Evolutionary conservation across 1,284 basidiomycete species (phyloP), one percentile per base, ranked within the genome.

Genomic region (Cryptococcus sp.): DNA sequence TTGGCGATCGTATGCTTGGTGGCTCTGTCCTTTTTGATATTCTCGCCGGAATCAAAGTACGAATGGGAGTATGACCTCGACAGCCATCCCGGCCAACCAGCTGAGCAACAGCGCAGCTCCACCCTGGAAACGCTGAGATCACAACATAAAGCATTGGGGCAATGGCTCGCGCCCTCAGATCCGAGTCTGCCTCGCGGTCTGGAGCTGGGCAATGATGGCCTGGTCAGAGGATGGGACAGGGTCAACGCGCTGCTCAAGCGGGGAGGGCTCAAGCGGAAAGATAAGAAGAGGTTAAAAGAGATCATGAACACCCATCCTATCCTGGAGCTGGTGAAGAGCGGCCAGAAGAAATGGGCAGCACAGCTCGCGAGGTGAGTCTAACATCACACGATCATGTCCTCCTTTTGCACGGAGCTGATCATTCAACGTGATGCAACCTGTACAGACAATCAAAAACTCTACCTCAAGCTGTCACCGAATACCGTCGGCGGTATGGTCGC

Each of bases 381-480:
- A 7, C n/a, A 25, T 47, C 10, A 11, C 30, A n/a, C 22, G 20
- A 20, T 15, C 22, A 23, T 20, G 25, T 16, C 19, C 16, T 15
- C 17, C 17, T 19, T 35, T 16, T 17, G 20, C 39, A 6, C 6
- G 35, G 20, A 8, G 13, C 8, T 23, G 22, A 19, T 45, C 43
- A 45, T 7, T 50, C 25, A 19, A n/a, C 22, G 15, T 50, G 30
- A 50, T 16, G 16, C 23, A 8, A 16, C 25, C 23, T 47, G 20
- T 25, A 22, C 48, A 76, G 75, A 19, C 79, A 80, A 63, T 74
- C 70, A 4, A 72, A 72, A 50, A 76, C 75, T 0, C 67, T 80
- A 17, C 61, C 66, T 5, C 65, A 80, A 52, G 80, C 81, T 1
- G 77, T 79, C 0, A 60, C 38, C 1, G 79, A 79, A 58, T 82